These are phyloP conservation scores for Vigna nakashimae DNA, from an alignment of 306 rosid species.

Conservation along the genomic window DNA sequence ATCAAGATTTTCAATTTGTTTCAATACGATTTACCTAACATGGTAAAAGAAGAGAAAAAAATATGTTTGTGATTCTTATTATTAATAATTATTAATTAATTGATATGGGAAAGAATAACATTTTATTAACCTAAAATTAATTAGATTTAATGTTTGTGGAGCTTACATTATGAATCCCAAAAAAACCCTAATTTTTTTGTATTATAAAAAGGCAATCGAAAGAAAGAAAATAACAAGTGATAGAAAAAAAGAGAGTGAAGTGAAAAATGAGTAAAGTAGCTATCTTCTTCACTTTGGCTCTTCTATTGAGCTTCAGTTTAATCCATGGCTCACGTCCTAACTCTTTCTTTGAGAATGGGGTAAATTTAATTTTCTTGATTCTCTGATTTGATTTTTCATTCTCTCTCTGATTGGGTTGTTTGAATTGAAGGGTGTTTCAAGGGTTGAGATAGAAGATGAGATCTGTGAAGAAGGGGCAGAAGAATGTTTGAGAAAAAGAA, in stretches of 20 bases:
- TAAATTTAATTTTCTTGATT: no score
- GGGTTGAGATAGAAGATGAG: constrained; percentile 49
- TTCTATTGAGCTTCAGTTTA: constrained; percentile 57
- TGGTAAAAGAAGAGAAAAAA: no score
- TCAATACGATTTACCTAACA: no score
- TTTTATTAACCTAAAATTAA: neutral
- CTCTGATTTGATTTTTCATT: no score
- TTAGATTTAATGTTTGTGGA: no score
- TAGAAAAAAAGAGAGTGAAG: neutral
- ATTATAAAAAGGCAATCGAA: neutral
- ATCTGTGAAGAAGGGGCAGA: constrained; percentile 56
- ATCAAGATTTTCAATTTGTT: no score
- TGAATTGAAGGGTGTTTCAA: constrained; percentile 44
- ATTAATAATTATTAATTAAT: no score
- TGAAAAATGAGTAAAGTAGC: constrained; percentile 52
- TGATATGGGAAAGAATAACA: no score
- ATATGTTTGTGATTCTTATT: no score
- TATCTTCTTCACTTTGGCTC: constrained; percentile 56
- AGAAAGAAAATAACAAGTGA: constrained; percentile 5
- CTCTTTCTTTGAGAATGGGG: neutral
- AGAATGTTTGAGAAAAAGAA: constrained; percentile 76
- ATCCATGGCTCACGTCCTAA: constrained; percentile 51
- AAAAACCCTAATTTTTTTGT: no score
- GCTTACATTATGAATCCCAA: no score
- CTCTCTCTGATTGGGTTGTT: neutral